Evolutionary conservation across 2,329 filamentous ascomycete species (phyloP).

Genomic region (Immersiporthe knoxdaviesiana): DNA sequence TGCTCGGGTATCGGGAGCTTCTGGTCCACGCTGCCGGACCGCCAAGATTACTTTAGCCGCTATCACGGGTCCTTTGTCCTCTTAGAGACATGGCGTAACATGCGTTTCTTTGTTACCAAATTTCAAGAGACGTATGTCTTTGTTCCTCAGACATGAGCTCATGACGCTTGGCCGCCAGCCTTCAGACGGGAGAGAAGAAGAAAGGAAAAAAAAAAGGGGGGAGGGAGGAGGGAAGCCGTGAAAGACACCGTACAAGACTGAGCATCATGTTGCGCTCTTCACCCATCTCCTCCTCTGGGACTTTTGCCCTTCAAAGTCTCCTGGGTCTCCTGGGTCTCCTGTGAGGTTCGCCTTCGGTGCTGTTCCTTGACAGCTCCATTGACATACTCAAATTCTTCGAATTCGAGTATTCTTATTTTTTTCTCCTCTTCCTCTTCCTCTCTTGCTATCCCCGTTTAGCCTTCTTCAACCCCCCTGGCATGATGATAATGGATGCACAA

Average conservation of each 20-base stretch:
- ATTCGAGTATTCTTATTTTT: not conserved
- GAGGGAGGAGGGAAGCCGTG: not conserved
- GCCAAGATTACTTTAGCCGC: conserved; percentile 4
- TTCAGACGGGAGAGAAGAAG: conserved; percentile 1
- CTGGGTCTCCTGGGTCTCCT: not conserved
- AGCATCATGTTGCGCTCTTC: not conserved
- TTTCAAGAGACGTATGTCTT: conserved; percentile 4
- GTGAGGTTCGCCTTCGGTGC: not conserved
- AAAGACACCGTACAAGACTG: conserved; percentile 11
- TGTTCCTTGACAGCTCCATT: not conserved
- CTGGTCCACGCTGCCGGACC: conserved; percentile 5
- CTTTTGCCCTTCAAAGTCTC: conserved; percentile 4
- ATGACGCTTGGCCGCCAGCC: conserved; percentile 7
- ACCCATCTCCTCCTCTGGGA: not conserved
- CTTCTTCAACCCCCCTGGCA: not conserved
- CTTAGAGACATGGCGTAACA: conserved; percentile 13
- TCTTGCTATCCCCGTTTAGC: not conserved
- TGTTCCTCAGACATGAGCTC: conserved; percentile 13
- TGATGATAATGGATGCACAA: conserved; percentile 38
- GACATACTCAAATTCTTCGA: not conserved
- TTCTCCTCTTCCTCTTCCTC: not conserved
- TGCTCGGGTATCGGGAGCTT: not conserved
- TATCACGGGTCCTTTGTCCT: conserved; percentile 17
- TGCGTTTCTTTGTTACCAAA: not conserved
- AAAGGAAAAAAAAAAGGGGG: not conserved